Base-by-base conservation (phyloP, 495 filamentous ascomycete genomes). In the Neurospora sp. region DNA sequence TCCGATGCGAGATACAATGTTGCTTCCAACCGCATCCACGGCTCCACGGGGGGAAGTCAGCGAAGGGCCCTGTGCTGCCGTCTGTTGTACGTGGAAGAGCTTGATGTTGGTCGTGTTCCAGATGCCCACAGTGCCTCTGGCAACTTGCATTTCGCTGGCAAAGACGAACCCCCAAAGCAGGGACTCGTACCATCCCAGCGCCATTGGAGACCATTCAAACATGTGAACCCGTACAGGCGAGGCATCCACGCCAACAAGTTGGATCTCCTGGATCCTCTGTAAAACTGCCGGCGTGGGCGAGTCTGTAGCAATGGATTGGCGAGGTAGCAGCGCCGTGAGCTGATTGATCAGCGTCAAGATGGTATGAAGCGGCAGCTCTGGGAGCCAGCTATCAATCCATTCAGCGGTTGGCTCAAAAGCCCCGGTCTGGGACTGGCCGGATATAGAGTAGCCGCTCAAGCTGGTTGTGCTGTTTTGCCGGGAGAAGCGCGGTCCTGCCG, bases 101-200 rank as follows among this genome's bases (percentile, higher is more conserved):
- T 91, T 91, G 78, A 99, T 93, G 2, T 82, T 82, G 5, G 96
- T 98, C 21, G 93, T 91, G 76, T 97, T 98, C 96, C 96, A 99
- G 3, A 98, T 90, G 19, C 96, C 95, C n/a, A 94, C 91, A 2
- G 92, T 94, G 39, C 96, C 96, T 81, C 90, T 93, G 1, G 91
- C 87, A 4, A 97, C 91, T 66, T 94, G 88, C 89, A 97, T 93
- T 82, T 99, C 96, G 74, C 89, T 90, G 38, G 90, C 88, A 82
- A 98, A 99, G 75, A 97, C 90, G 82, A 97, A 94, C n/a, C 93
- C 90, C 96, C 96, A 99, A 8, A 99, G 88, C 24, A 98, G 82
- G 0, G 91, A 94, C 79, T 98, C 93, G 77, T 99, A 99, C 96
- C 96, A 99, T 69, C 96, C 96, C 43, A 99, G 87, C 0, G 93